These are phyloP conservation scores for Mortierella sp. DNA, from an alignment of 371 early-diverging fungal species.

Conservation along the genomic window DNA sequence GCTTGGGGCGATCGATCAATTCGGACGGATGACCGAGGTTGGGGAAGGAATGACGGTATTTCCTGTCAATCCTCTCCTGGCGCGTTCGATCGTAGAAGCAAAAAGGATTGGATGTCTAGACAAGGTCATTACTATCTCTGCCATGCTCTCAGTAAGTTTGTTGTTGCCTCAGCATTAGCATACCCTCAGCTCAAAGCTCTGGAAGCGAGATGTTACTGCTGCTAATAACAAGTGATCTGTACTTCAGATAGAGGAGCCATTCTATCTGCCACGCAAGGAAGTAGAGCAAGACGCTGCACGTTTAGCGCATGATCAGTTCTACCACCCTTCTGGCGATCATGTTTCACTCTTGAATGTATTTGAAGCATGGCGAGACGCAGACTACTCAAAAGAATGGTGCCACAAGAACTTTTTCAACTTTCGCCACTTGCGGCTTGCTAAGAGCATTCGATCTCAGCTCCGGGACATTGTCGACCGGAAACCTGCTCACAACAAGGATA, in stretches of 20 bases:
- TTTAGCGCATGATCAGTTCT: slow-evolving; percentile 72
- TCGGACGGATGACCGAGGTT: slow-evolving; percentile 89
- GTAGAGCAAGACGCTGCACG: slow-evolving; percentile 83
- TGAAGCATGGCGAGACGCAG: slow-evolving; percentile 85
- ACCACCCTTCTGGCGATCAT: slow-evolving; percentile 88
- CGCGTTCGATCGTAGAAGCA: slow-evolving; percentile 86
- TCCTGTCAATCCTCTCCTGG: slow-evolving; percentile 94
- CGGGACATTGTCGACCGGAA: slow-evolving; percentile 86
- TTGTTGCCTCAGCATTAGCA: no score
- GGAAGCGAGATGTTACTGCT: no score
- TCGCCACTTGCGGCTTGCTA: slow-evolving; percentile 86
- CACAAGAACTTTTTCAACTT: slow-evolving; percentile 89
- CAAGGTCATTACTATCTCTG: slow-evolving; percentile 70
- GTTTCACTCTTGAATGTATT: slow-evolving; percentile 88
- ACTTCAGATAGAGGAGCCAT: slow-evolving; percentile 87
- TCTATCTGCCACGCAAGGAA: slow-evolving; percentile 84
- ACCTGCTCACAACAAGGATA: slow-evolving; percentile 21
- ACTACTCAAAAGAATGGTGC: slow-evolving; percentile 89
- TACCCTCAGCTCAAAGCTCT: no score
- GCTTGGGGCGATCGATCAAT: slow-evolving; percentile 94
- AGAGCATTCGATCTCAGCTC: slow-evolving; percentile 91
- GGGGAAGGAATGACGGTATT: slow-evolving; percentile 96
- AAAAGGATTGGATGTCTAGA: slow-evolving; percentile 60
- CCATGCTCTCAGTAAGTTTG: slow-evolving; percentile 67
- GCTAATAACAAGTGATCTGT: no score